Evolutionary conservation across 1,284 basidiomycete genomes (phyloP).

Genomic region (Rhodotorula sp.): DNA sequence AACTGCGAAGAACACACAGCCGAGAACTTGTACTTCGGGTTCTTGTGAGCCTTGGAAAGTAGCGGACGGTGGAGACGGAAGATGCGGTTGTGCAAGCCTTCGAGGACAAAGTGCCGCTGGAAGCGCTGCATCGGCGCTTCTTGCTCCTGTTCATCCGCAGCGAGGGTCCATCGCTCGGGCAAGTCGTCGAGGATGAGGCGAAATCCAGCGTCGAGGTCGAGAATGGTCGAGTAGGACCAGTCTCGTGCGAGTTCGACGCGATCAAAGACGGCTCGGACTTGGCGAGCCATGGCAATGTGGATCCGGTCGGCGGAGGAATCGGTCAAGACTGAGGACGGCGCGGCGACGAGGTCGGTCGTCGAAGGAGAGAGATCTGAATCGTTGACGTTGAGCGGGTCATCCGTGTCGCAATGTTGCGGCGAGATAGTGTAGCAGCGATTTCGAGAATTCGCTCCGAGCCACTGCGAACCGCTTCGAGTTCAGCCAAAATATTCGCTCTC

Average conservation of each 20-base stretch:
- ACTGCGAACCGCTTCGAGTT: conserved; percentile 2
- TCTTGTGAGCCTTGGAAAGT: conserved; percentile 20
- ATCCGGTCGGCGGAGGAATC: conserved; percentile 40
- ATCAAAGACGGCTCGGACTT: conserved; percentile 39
- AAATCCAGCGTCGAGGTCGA: conserved; percentile 40
- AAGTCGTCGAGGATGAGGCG: conserved; percentile 30
- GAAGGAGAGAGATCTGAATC: conserved; percentile 36
- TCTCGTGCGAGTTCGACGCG: conserved; percentile 30
- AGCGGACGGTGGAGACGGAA: conserved; percentile 39
- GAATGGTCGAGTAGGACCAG: conserved; percentile 26
- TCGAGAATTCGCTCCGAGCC: conserved; percentile 35
- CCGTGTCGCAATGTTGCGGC: conserved; percentile 39
- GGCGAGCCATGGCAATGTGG: conserved; percentile 37
- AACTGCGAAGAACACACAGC: conserved; percentile 18
- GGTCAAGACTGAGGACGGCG: conserved; percentile 35
- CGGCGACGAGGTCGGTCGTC: conserved; percentile 19
- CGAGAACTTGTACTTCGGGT: conserved; percentile 35
- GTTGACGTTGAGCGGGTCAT: conserved; percentile 41
- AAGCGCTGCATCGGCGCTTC: conserved; percentile 41
- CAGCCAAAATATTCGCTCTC: background rate
- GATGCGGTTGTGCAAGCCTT: conserved; percentile 40
- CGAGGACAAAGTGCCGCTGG: conserved; percentile 40
- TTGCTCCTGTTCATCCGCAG: conserved; percentile 27
- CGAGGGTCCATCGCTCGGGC: conserved; percentile 38
- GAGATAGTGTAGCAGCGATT: conserved; percentile 36